Evolutionary conservation across 345 rosid genomes (phyloP), one percentile per base, ranked within the genome.

Genomic region (Euclidium syriacum): DNA sequence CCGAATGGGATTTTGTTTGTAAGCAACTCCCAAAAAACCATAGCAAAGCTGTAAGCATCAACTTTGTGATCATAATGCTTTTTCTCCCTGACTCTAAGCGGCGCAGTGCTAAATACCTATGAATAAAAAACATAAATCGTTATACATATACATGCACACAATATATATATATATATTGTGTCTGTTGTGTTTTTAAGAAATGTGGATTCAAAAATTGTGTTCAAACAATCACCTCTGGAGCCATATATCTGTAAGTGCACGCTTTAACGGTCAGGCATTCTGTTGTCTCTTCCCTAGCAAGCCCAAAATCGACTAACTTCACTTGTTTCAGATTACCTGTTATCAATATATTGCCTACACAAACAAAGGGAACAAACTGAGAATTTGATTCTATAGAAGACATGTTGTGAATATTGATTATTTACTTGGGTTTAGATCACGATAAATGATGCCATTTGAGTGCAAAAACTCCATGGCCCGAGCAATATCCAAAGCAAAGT

Each of bases 231-330:
- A 87, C 90, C 85, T 82, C 95, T 0, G 90, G 95, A 71, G 95
- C 95, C 95, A 87, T 87, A 82, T 85, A 87, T 47, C 81, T 73
- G 64, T 79, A 84, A 25, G 85, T 80, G 16, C 95, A 90, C 10
- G 78, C 82, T 52, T 78, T 88, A 70, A 79, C 55, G 14, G 83
- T 79, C 95, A 84, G 81, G 9, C 68, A 70, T 15, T 44, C 62
- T 42, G 22, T 35, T 12, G 51, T 42, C 57, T 76, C 80, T 58
- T 81, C 87, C 64, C 82, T 79, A 0, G 85, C 87, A 14, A 81
- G 39, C 19, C 91, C 91, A 35, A 87, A 83, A 67, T 81, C 95
- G 26, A 82, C 79, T 53, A 87, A 36, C 58, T 82, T 87, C 20
- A 81, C 58, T 10, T 33, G 72, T 67, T 44, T 70, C 36, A 43